A percentile compares a stretch with the other conserved stretches of the same genome.
Evolutionary conservation across 2,329 filamentous ascomycete species (phyloP).

Genomic region (Trichophyton equinum): DNA sequence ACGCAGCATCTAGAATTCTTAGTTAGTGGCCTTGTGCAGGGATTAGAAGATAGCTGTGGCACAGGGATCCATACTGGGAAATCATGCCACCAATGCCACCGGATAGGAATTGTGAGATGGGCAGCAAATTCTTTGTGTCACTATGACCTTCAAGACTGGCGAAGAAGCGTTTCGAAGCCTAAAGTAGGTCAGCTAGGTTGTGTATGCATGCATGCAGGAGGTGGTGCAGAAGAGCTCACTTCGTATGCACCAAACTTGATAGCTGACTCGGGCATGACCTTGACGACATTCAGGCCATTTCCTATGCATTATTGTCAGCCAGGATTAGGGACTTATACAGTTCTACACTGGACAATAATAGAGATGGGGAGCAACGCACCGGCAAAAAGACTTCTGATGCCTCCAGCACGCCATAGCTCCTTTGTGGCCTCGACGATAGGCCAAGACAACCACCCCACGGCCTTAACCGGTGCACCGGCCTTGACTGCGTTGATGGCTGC

Average conservation of each 20-base stretch:
- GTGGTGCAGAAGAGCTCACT: constrained; percentile 29
- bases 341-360: neutral
- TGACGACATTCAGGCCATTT: constrained; percentile 90
- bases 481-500: constrained; percentile 55
- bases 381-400: constrained; percentile 79
- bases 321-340: neutral
- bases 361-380: constrained; percentile 43
- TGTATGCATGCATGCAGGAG: neutral
- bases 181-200: neutral
- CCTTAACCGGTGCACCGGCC: constrained; percentile 53
- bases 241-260: constrained; percentile 98
- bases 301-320: constrained; percentile 39
- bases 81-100: constrained; percentile 89
- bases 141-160: constrained; percentile 78
- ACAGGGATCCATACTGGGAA: constrained; percentile 53
- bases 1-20: constrained; percentile 55
- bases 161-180: constrained; percentile 76
- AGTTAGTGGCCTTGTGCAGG: neutral
- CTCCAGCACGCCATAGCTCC: constrained; percentile 75
- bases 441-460: constrained; percentile 51
- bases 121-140: constrained; percentile 65
- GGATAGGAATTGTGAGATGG: constrained; percentile 77
- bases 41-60: neutral
- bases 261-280: constrained; percentile 97
- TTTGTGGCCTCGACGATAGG: constrained; percentile 62